A percentile compares a stretch with the other conserved stretches of the same genome.
Conservation (phyloP, 1,284 basidiomycete species). For the Tilletia walkeri region DNA sequence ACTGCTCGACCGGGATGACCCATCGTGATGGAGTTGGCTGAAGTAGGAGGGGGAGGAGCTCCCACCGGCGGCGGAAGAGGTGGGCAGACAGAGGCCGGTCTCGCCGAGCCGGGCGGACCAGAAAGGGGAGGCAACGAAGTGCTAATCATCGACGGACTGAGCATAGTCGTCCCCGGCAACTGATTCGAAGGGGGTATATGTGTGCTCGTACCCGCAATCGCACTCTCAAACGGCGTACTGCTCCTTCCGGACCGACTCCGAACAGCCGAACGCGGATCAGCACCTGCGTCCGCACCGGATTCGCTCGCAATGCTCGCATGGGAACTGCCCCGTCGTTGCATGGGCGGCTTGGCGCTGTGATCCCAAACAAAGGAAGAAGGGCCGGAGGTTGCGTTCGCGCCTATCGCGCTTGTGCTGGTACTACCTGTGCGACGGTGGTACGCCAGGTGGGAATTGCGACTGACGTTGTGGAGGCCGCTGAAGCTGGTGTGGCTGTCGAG, state of each 20-base stretch:
- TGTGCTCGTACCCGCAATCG: slow-evolving; percentile 2
- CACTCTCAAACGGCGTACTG: slow-evolving; percentile 39
- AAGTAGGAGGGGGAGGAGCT: slow-evolving; percentile 1
- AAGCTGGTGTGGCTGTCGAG: background rate
- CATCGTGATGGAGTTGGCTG: slow-evolving; percentile 12
- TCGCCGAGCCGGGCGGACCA: background rate
- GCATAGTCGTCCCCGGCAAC: background rate
- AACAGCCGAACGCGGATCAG: background rate
- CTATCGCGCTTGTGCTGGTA: slow-evolving; percentile 18
- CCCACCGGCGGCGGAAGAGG: slow-evolving; percentile 19
- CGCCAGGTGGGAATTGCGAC: slow-evolving; percentile 43
- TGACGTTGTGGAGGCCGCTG: slow-evolving; percentile 31
- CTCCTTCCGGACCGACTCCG: slow-evolving; percentile 35
- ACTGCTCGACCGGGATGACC: slow-evolving; percentile 28
- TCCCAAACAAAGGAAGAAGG: slow-evolving; percentile 38
- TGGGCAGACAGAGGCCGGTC: background rate
- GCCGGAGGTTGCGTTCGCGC: background rate
- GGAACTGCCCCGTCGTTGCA: slow-evolving; percentile 45
- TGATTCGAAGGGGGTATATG: slow-evolving; percentile 10
- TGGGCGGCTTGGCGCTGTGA: slow-evolving; percentile 36
- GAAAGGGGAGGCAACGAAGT: background rate
- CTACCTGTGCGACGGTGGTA: slow-evolving; percentile 40
- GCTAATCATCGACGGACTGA: slow-evolving; percentile 13
- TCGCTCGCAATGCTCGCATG: slow-evolving; percentile 44
- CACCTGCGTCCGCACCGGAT: slow-evolving; percentile 1